Evolutionary conservation across 2,329 filamentous ascomycete species (phyloP), one percentile per base, ranked within the genome.

Genomic region (Seiridium cupressi): DNA sequence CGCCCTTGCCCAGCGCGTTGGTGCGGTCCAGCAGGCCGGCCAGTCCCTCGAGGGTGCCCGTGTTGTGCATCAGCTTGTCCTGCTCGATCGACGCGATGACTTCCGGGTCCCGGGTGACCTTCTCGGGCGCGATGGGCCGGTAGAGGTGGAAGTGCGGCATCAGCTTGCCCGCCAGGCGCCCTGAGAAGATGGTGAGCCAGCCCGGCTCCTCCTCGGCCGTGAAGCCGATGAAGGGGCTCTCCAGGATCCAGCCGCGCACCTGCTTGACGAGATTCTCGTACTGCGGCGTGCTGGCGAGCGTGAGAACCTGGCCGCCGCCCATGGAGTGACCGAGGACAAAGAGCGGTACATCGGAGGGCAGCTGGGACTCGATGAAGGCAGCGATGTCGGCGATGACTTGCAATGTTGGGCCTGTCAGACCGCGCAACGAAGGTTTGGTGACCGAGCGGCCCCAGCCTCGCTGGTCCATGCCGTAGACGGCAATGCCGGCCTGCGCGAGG

Each of bases 321-420:
- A 97, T 97, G 31, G 89, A 93, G 75, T 97, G 92, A 57, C 93
- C 93, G 79, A 95, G 87, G 26, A 97, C 82, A 76, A 97, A 97
- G 13, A 96, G 71, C 0, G 92, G 92, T 42, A 80, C 76, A 3
- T 74, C 68, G 32, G 74, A 62, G 34, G 72, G 67, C 44, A 88
- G 77, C 63, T 89, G 83, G 38, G 79, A 77, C 61, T 80, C 80
- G 65, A 95, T 80, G 72, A 97, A 92, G 48, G 88, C 87, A 9
- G 87, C 90, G 58, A 97, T 87, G 73, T 97, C 93, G 60, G 84
- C 81, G 49, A 96, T 78, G 60, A 97, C 91, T 59, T 81, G 83
- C 1, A 81, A 64, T 2, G 93, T 96, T 5, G 89, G 82, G 5
- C 93, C 93, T 1, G 90, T 91, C 58, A 86, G 79, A 55, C 93